A percentile compares a stretch with the other conserved stretches of the same genome.
Evolutionary conservation across 805 yeast genomes (phyloP).

Genomic region (Candida maltosa): DNA sequence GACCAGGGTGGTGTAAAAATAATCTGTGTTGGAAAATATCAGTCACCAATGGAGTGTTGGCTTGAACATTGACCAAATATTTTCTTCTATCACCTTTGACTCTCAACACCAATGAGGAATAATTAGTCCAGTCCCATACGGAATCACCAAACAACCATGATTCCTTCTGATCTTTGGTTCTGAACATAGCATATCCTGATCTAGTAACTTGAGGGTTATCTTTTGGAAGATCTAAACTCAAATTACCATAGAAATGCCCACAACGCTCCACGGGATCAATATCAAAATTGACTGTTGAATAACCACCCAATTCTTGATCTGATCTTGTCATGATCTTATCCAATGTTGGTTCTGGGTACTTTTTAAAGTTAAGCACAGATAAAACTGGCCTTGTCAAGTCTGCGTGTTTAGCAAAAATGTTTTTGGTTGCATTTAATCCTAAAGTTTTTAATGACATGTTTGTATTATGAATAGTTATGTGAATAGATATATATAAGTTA

Average conservation of each 20-base stretch:
- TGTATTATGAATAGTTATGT: neutral
- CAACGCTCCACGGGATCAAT: conserved; percentile 28
- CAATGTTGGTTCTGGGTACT: conserved; percentile 45
- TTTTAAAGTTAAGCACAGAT: conserved; percentile 56
- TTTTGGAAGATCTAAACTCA: conserved; percentile 64
- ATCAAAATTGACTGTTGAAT: conserved; percentile 58
- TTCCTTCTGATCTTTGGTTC: conserved; percentile 63
- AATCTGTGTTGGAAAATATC: conserved; percentile 82
- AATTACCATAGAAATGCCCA: conserved; percentile 52
- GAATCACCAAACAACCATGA: conserved; percentile 46
- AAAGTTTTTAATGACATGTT: conserved; percentile 41
- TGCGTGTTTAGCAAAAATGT: conserved; percentile 31
- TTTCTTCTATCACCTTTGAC: conserved; percentile 74
- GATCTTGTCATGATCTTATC: conserved; percentile 55
- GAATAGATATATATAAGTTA: neutral
- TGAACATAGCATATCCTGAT: conserved; percentile 81
- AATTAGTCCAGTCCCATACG: conserved; percentile 70
- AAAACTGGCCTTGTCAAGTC: conserved; percentile 26
- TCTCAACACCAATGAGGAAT: conserved; percentile 58
- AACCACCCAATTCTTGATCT: conserved; percentile 79
- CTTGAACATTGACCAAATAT: conserved; percentile 77
- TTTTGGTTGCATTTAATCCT: conserved; percentile 33
- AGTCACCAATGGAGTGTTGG: conserved; percentile 72
- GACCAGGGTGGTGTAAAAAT: conserved; percentile 65
- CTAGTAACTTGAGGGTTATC: conserved; percentile 61